Base-by-base conservation (phyloP, 768 basidiomycete species). In the Kwoniella europaea region DNA sequence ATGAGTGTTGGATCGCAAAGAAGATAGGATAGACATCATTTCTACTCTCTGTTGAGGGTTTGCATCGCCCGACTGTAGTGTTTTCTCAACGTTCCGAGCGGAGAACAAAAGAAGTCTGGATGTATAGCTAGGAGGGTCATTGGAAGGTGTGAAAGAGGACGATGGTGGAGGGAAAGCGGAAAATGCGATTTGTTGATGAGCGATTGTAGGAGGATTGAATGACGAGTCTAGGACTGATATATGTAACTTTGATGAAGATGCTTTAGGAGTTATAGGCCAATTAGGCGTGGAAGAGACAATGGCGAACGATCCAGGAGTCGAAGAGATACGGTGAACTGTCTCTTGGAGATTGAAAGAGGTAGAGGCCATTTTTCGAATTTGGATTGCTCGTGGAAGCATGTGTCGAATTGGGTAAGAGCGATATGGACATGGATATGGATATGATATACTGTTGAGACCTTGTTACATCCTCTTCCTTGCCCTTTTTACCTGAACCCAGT, bases 141-240 rank as follows among this genome's bases (percentile, higher is more conserved):
- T n/a, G 20, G 46, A 18, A 20, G 35, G 46, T 22, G 41, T 67
- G 12, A 0, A 22, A 63, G 53, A 20, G n/a, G 22, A 57, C 22
- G 46, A 16, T 22, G 62, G 69, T 10, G 78, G 68, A n/a, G 76
- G 74, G 60, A 70, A 68, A 52, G 64, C n/a, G 42, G 76, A 71
- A 41, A 69, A 63, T 29, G 89, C 89, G 58, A 98, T 88, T 2
- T 91, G 90, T 63, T 91, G 86, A 82, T 98, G 94, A 0, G 94
- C 92, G 24, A 87, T 81, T 2, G 92, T 94, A 1, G 95, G 95
- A 3, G 94, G 94, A 78, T 98, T 96, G 85, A 92, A 98, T 1
- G 93, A 94, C 1, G 93, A 91, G 76, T 97, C 95, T 50, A 97
- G 87, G n/a, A 95, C 85, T 3, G 91, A 87, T 58, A 95, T 87